A percentile compares a stretch with the other conserved stretches of the same genome.
Conservation (phyloP, 2,329 filamentous ascomycete species). For the Cladophialophora chaetospira region DNA sequence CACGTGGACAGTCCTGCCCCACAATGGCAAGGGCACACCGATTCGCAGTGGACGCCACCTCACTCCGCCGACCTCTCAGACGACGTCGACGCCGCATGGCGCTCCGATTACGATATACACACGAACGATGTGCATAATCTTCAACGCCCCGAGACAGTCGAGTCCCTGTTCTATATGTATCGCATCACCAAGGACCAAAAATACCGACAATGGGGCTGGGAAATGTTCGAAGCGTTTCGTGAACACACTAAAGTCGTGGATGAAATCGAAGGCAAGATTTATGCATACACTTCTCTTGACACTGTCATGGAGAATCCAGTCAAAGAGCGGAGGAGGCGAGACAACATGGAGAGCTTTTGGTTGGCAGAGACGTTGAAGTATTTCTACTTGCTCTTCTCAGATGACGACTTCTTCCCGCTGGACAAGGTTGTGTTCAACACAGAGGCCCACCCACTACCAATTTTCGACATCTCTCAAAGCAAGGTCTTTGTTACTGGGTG, state of each 20-base stretch:
- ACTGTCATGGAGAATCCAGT: conserved; percentile 29
- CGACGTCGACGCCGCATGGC: conserved; percentile 64
- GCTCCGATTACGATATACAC: conserved; percentile 77
- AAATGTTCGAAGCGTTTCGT: conserved; percentile 93
- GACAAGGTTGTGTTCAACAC: conserved; percentile 93
- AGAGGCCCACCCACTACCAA: conserved; percentile 86
- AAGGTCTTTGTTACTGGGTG: conserved; percentile 79
- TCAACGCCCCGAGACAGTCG: conserved; percentile 94
- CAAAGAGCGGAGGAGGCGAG: conserved; percentile 40
- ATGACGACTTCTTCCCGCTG: conserved; percentile 52
- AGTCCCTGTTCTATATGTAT: conserved; percentile 98
- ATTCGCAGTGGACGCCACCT: conserved; percentile 55
- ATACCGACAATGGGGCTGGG: conserved; percentile 97
- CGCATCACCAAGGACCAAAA: conserved; percentile 86
- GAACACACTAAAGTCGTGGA: conserved; percentile 79
- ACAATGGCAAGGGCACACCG: conserved; percentile 28
- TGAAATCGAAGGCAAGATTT: conserved; percentile 46
- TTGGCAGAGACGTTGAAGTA: conserved; percentile 98
- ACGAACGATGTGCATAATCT: conserved; percentile 86
- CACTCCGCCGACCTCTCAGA: conserved; percentile 45
- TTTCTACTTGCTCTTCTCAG: conserved; percentile 91
- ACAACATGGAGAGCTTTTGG: conserved; percentile 99
- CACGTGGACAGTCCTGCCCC: conserved; percentile 69
- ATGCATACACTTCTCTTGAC: conserved; percentile 30
- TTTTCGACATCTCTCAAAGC: conserved; percentile 71